Evolutionary conservation across 2,329 filamentous ascomycete genomes (phyloP).

Genomic region (Alternaria solani): DNA sequence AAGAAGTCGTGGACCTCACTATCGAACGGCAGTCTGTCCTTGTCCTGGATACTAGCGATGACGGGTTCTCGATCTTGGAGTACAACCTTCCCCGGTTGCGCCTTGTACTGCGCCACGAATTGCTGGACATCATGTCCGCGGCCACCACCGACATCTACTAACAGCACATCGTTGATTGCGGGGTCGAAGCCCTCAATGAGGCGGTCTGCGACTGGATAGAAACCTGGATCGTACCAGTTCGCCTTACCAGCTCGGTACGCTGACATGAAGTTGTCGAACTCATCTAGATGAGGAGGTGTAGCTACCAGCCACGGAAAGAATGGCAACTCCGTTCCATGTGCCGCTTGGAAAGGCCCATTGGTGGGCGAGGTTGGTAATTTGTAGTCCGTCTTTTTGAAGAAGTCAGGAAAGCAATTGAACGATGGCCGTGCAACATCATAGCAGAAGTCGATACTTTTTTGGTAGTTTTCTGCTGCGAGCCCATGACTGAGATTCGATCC

Average conservation of each 20-base stretch:
- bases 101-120: constrained; percentile 41
- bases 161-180: constrained; percentile 22
- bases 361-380: constrained; percentile 11
- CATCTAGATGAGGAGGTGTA: constrained; percentile 45
- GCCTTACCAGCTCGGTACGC: constrained; percentile 21
- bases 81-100: constrained; percentile 54
- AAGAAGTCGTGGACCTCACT: constrained; percentile 56
- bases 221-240: constrained; percentile 21
- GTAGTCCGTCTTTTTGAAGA: constrained; percentile 19
- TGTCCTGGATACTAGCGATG: constrained; percentile 27
- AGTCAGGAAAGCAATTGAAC: constrained; percentile 22
- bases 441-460: constrained; percentile 49
- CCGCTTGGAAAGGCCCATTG: constrained; percentile 49
- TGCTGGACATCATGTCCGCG: constrained; percentile 53
- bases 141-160: constrained; percentile 58
- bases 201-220: constrained; percentile 22
- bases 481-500: constrained; percentile 44
- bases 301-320: constrained; percentile 52
- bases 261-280: constrained; percentile 24
- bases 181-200: constrained; percentile 38
- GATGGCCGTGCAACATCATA: constrained; percentile 47
- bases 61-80: constrained; percentile 59
- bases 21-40: constrained; percentile 41
- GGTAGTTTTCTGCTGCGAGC: constrained; percentile 47
- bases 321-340: constrained; percentile 46